Evolutionary conservation across 148 eudicot species (phyloP).

Genomic region (Chenopodium berlandieri): DNA sequence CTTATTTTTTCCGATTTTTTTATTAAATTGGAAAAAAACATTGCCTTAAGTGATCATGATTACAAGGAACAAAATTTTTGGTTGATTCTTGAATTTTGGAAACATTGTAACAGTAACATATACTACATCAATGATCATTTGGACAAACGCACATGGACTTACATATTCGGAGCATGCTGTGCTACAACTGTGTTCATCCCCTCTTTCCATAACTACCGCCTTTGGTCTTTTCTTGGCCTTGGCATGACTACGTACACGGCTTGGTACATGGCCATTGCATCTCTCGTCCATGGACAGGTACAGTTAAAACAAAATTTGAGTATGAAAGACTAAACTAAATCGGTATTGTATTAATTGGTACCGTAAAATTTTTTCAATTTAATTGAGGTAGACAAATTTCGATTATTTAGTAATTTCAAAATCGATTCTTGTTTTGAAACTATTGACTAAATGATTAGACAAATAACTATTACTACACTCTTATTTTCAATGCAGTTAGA

Average conservation of each 20-base stretch:
- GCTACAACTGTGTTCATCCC: slow-evolving; percentile 71
- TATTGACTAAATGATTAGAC: too few relatives aligned
- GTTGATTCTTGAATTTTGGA: slow-evolving; percentile 8
- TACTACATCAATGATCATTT: slow-evolving; percentile 84
- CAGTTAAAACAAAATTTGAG: neutral
- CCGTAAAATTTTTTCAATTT: too few relatives aligned
- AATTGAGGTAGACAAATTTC: too few relatives aligned
- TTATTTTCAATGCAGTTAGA: too few relatives aligned
- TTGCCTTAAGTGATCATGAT: neutral
- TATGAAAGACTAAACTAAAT: neutral
- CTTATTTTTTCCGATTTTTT: neutral
- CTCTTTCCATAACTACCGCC: slow-evolving; percentile 91
- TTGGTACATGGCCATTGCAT: slow-evolving; percentile 85
- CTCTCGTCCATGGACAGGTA: slow-evolving; percentile 82
- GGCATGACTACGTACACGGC: slow-evolving; percentile 99
- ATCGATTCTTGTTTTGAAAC: too few relatives aligned
- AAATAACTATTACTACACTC: too few relatives aligned
- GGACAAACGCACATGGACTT: slow-evolving; percentile 98
- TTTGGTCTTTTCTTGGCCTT: slow-evolving; percentile 95
- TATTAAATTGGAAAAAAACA: too few relatives aligned
- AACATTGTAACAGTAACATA: slow-evolving; percentile 53
- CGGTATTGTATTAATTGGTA: too few relatives aligned
- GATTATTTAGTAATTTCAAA: too few relatives aligned
- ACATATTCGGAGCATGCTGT: slow-evolving; percentile 98
- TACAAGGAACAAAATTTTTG: slow-evolving; percentile 2